Evolutionary conservation across 1,284 basidiomycete genomes (phyloP).

Genomic region (Peniophora sp.): DNA sequence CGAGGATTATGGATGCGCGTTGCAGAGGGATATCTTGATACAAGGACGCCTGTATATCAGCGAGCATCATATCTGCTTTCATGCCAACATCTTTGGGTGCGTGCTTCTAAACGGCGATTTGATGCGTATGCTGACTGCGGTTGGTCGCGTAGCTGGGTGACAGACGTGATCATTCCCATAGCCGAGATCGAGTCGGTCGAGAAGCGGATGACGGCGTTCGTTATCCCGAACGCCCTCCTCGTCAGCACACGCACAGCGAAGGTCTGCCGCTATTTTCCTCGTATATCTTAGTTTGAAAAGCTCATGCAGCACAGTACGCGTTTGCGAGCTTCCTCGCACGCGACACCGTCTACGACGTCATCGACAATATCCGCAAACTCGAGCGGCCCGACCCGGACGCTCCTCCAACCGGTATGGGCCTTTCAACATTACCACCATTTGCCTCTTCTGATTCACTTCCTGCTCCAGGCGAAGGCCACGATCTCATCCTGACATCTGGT

Average conservation of each 20-base stretch:
- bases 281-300: too few species aligned
- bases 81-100: conserved; percentile 99
- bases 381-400: conserved; percentile 66
- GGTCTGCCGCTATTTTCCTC: too few species aligned
- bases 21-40: conserved; percentile 93
- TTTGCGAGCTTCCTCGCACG: conserved; percentile 96
- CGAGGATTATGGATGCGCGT: conserved; percentile 96
- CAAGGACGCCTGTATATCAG: conserved; percentile 96
- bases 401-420: conserved; percentile 19
- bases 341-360: conserved; percentile 94
- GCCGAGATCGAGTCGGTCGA: conserved; percentile 87
- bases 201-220: conserved; percentile 97
- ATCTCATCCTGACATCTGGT: conserved; percentile 5
- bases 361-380: conserved; percentile 93
- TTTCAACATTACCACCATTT: conserved; percentile 14
- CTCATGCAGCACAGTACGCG: conserved; percentile 44
- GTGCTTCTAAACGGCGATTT: conserved; percentile 27
- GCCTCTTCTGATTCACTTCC: conserved; percentile 16
- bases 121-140: too few species aligned
- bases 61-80: conserved; percentile 97
- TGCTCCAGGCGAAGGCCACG: conserved; percentile 6
- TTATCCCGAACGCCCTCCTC: conserved; percentile 97
- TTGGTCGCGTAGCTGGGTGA: background rate
- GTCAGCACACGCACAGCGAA: conserved; percentile 77
- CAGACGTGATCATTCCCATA: conserved; percentile 75